Evolutionary conservation across 1,284 basidiomycete genomes (phyloP), one percentile per base, ranked within the genome.

Genomic region (Ustilago sp.): DNA sequence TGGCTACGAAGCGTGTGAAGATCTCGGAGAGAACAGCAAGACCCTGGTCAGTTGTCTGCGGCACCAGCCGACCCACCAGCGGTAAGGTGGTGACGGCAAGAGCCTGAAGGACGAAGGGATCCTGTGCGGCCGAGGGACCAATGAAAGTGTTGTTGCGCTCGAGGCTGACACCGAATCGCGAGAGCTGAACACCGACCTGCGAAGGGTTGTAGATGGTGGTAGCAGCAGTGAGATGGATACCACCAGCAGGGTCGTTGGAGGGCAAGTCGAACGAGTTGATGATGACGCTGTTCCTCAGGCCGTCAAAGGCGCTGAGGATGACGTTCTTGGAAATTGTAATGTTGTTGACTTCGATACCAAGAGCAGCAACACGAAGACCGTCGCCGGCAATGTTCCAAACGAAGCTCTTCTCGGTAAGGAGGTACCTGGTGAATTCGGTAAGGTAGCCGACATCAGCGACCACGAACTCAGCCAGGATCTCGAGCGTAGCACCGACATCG

Each of bases 1-100:
- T 91, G 59, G 91, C 91, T 1, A 93, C 89, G 80, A 92, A 93
- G 67, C 89, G 90, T 66, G 92, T 93, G 87, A 93, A 93, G 47
- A 93, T 88, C 19, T 87, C 85, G 1, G 92, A 92, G 3, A 93
- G 90, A 8, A 80, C 80, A 3, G 88, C 88, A 36, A 93, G 88
- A 0, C 90, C 92, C 11, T 64, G 39, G 3, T 87, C 63, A 23
- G 88, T 88, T 32, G 81, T 87, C 80, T 93, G 92, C 2, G 91
- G 91, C 31, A 92, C 85, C 50, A 93, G 88, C 11, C 91, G 90
- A 50, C 92, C 92, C 13, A 87, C 87, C 35, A 93, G 87, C 8
- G 90, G 88, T 8, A 93, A 86, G 1, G 88, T 74, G 8, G 90
- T 89, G 0, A 89, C 90, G 7, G 90, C 88, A 54, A 88, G 87